Percentiles rank a stretch among this genome's conserved stretches.
Conservation (phyloP, 768 basidiomycete species). For the Mycena polygramma region DNA sequence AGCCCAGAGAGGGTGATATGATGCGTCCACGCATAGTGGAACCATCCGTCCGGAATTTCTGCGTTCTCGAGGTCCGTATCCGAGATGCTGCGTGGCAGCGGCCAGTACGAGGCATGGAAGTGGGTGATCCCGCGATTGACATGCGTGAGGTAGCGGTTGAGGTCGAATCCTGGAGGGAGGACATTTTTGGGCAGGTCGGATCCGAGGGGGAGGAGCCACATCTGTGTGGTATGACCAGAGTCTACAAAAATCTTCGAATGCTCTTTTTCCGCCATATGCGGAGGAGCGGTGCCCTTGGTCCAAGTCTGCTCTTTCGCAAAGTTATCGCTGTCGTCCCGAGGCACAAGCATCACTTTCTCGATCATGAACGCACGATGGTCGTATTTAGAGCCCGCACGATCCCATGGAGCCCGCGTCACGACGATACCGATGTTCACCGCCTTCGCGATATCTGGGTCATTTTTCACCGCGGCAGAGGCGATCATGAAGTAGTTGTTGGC, state of each 20-base stretch:
- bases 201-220: conserved; percentile 2
- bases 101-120: conserved; percentile 19
- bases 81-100: conserved; percentile 8
- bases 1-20: not conserved
- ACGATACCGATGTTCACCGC: not conserved
- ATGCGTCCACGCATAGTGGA: not conserved
- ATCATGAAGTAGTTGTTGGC: not conserved
- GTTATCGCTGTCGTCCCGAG: not conserved
- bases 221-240: conserved; percentile 10
- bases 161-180: conserved; percentile 7
- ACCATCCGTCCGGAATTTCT: not conserved
- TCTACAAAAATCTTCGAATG: conserved; percentile 13
- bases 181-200: not conserved
- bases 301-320: not conserved
- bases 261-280: not conserved
- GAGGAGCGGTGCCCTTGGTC: not conserved
- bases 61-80: conserved; percentile 3
- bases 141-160: conserved; percentile 27
- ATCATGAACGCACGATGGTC: conserved; percentile 24
- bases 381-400: conserved; percentile 15
- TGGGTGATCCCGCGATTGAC: conserved; percentile 28
- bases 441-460: not conserved
- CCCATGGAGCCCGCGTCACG: not conserved
- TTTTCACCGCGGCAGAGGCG: conserved; percentile 10
- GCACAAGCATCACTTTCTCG: not conserved